phyloP scores from a whole-genome alignment of 2,329 filamentous ascomycete genomes.

The Neofusicoccum laricinum region DNA sequence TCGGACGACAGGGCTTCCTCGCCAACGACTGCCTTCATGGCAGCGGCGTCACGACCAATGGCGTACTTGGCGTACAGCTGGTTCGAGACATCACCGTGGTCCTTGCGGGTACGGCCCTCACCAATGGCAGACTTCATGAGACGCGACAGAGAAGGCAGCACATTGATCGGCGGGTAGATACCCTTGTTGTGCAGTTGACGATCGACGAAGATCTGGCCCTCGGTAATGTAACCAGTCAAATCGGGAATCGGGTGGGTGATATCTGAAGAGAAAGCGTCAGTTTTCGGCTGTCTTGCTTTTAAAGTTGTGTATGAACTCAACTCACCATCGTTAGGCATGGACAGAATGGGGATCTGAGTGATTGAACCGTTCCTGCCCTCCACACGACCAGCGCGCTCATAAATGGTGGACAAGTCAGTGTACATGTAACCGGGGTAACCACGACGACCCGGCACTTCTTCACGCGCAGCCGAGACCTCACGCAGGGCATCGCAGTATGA shows the following conservation, averaged over 20 bases:
- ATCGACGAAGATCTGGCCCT: constrained; percentile 98
- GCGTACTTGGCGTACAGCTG: constrained; percentile 99
- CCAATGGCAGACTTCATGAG: constrained; percentile 99
- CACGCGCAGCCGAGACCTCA: constrained; percentile 95
- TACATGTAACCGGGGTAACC: constrained; percentile 99
- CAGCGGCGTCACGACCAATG: constrained; percentile 94
- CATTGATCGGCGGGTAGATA: constrained; percentile 98
- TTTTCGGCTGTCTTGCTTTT: neutral
- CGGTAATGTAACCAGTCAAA: constrained; percentile 97
- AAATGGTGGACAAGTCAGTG: constrained; percentile 99
- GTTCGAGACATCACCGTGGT: constrained; percentile 98
- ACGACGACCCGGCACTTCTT: constrained; percentile 98
- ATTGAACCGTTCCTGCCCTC: constrained; percentile 96
- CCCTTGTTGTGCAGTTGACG: constrained; percentile 92
- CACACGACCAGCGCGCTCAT: constrained; percentile 98
- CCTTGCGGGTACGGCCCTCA: constrained; percentile 92
- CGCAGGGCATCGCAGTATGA: constrained; percentile 98
- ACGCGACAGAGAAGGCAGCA: constrained; percentile 93
- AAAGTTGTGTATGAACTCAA: constrained; percentile 22
- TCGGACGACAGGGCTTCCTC: constrained; percentile 94
- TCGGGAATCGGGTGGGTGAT: constrained; percentile 99
- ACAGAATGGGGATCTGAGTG: constrained; percentile 97
- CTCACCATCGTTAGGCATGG: constrained; percentile 95
- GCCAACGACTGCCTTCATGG: constrained; percentile 99
- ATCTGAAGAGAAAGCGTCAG: constrained; percentile 48